Evolutionary conservation across 2,329 filamentous ascomycete genomes (phyloP), one percentile per base, ranked within the genome.

Genomic region (Elsinoe perseae): DNA sequence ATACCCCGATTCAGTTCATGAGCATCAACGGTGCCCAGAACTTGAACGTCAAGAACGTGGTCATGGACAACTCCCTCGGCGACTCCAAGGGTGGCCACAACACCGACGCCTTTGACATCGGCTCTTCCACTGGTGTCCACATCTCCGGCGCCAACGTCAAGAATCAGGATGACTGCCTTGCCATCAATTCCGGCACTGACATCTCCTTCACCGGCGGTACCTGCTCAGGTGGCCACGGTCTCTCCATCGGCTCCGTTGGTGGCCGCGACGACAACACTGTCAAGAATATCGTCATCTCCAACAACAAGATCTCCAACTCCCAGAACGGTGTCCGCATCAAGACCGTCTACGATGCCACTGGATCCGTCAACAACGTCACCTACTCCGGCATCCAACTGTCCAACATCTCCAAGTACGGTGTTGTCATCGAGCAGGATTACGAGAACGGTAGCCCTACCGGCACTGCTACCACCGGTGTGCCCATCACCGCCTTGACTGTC

Each of bases 361-460:
- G 80, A 34, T 70, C 70, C n/a, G 76, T 83, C 57, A 69, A 65
- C 25, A 73, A 72, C 55, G 70, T 83, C 28, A 80, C 75, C 1
- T 83, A 80, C 70, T 70, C 69, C 38, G 70, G 72, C 59, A 82
- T 83, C 66, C 73, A 70, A 1, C 69, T 82, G 1, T 72, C 69
- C 38, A 66, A 68, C 40, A 81, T 81, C 63, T 66, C 75, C 54
- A 69, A 75, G 20, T 80, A 82, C 64, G 80, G 77, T 43, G 76
- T 83, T 57, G 72, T 82, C 52, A 75, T 84, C 57, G 71, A 82
- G 66, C 81, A 84, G 69, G 78, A 82, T 65, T 82, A 81, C 62
- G 68, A 75, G 62, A 77, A 77, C 59, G 74, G 75, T 50, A 71
- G 72, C 40, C 71, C 73, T 3, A 73, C 69, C 6, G 76, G 75